Evolutionary conservation across 805 yeast species (phyloP).

Genomic region (Naumovozyma dairenensis): DNA sequence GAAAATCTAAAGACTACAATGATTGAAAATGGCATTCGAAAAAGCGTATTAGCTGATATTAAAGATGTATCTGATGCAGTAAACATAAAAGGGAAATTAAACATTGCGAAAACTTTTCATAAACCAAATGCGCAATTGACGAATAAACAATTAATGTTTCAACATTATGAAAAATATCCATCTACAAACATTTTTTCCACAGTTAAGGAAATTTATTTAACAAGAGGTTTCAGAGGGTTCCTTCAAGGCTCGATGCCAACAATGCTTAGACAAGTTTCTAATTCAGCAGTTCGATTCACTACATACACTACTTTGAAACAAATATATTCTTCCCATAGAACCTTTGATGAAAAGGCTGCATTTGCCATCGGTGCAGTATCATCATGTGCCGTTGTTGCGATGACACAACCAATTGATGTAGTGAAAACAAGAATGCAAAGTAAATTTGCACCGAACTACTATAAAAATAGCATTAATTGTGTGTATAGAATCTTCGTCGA

Average conservation of each 20-base stretch:
- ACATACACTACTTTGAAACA: constrained; percentile 74
- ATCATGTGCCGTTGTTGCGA: constrained; percentile 60
- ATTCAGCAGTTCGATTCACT: constrained; percentile 76
- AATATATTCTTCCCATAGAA: constrained; percentile 38
- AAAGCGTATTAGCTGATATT: constrained; percentile 4
- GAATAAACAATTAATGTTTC: constrained; percentile 25
- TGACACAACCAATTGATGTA: constrained; percentile 85
- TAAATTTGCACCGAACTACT: constrained; percentile 47
- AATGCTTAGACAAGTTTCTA: constrained; percentile 63
- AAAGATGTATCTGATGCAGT: neutral
- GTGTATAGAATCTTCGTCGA: constrained; percentile 39
- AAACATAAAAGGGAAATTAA: neutral
- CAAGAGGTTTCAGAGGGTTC: constrained; percentile 70
- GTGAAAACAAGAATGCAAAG: constrained; percentile 82
- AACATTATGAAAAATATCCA: constrained; percentile 41
- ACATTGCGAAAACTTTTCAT: constrained; percentile 23
- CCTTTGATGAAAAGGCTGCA: constrained; percentile 29
- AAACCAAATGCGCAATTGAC: constrained; percentile 17
- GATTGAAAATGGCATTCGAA: constrained; percentile 55
- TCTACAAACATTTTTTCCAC: constrained; percentile 44
- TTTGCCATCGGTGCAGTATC: constrained; percentile 48
- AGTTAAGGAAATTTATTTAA: constrained; percentile 53
- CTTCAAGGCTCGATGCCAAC: constrained; percentile 82
- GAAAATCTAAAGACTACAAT: constrained; percentile 74
- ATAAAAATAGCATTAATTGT: constrained; percentile 53